phyloP scores from a whole-genome alignment of 805 yeast genomes.

The Candida chauliodis region DNA sequence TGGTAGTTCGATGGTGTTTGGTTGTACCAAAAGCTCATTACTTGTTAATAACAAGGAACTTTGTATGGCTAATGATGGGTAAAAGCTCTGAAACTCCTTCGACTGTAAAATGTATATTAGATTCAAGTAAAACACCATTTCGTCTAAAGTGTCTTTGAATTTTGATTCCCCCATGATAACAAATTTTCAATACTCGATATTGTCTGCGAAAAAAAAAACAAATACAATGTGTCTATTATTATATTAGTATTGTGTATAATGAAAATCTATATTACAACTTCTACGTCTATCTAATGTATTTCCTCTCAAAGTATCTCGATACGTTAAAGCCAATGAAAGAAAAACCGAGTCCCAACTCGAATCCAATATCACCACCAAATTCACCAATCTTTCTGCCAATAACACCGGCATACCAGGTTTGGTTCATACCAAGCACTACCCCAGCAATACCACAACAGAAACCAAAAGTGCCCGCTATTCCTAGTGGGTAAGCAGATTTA shows the following conservation, averaged over 20 bases:
- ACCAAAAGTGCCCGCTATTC: conserved; percentile 73
- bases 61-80: conserved; percentile 3
- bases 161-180: not conserved
- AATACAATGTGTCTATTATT: too few relatives aligned
- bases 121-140: conserved; percentile 3
- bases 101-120: conserved; percentile 4
- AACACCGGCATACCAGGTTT: conserved; percentile 78
- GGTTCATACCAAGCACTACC: conserved; percentile 83
- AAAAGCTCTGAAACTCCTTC: conserved; percentile 1
- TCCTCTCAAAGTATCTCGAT: conserved; percentile 63
- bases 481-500: conserved; percentile 61
- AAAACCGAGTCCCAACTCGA: conserved; percentile 69
- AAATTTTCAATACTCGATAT: too few relatives aligned
- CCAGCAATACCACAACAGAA: conserved; percentile 84
- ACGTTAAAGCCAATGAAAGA: conserved; percentile 58
- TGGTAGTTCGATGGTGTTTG: conserved; percentile 1
- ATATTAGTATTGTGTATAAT: too few relatives aligned
- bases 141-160: conserved; percentile 3
- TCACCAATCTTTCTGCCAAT: conserved; percentile 59
- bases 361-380: conserved; percentile 83
- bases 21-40: conserved; percentile 3
- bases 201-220: too few relatives aligned
- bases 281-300: conserved; percentile 30
- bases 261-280: conserved; percentile 2
- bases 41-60: conserved; percentile 4